phyloP scores from a whole-genome alignment of 352 stramenopile genomes.

The Phytophthora pluvialis region DNA sequence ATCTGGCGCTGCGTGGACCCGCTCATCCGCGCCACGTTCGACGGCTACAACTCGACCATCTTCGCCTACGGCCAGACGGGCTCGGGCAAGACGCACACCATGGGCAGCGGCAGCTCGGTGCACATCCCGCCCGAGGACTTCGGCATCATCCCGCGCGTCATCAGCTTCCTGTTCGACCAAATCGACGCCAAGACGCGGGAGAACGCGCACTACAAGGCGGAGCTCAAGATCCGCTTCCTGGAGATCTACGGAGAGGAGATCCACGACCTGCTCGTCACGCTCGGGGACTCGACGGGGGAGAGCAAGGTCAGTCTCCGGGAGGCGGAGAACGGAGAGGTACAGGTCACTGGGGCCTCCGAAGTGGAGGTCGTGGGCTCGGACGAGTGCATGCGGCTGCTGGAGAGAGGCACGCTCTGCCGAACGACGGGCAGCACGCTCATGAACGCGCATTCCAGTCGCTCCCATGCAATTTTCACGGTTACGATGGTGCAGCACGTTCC shows the following conservation, averaged over 20 bases:
- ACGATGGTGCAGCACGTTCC: conserved; percentile 84
- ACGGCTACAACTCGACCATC: conserved; percentile 92
- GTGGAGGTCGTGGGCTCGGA: conserved; percentile 70
- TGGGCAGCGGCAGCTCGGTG: conserved; percentile 87
- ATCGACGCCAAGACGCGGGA: conserved; percentile 66
- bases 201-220: conserved; percentile 64
- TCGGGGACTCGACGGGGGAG: conserved; percentile 57
- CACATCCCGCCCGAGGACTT: conserved; percentile 83
- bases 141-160: conserved; percentile 89
- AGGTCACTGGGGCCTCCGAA: conserved; percentile 83
- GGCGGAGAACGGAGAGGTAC: conserved; percentile 76
- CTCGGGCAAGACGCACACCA: conserved; percentile 90
- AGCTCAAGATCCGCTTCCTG: conserved; percentile 89
- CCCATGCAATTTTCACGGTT: conserved; percentile 93
- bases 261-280: conserved; percentile 85
- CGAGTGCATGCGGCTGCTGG: conserved; percentile 82
- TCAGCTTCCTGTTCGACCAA: conserved; percentile 85
- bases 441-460: conserved; percentile 92
- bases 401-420: conserved; percentile 84
- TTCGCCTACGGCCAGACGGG: conserved; percentile 91
- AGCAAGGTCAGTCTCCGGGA: conserved; percentile 90
- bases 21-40: conserved; percentile 81
- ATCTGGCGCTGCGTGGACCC: conserved; percentile 87
- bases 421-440: conserved; percentile 91
- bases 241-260: conserved; percentile 95